Percentiles rank a stretch among this genome's conserved stretches.
phyloP scores from a whole-genome alignment of 2,329 filamentous ascomycete species.

The Penicillium thymicola region DNA sequence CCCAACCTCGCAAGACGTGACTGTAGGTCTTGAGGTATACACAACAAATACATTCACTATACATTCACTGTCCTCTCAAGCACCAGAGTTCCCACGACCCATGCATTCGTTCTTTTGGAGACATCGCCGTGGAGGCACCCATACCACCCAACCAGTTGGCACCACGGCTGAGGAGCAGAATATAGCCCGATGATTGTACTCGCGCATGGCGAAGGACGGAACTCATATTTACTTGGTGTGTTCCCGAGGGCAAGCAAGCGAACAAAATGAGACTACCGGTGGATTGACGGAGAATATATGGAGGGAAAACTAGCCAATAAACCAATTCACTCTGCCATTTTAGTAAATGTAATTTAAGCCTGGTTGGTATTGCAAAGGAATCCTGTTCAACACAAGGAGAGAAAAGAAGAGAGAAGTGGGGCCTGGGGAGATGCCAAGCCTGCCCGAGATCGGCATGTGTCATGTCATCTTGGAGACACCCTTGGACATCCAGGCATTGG shows the following conservation, averaged over 20 bases:
- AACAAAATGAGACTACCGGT: background rate
- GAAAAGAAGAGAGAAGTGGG: background rate
- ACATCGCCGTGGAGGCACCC: no score
- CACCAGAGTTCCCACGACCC: no score
- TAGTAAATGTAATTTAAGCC: background rate
- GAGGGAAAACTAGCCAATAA: background rate
- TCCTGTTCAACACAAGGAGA: background rate
- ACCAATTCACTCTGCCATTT: background rate
- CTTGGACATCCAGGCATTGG: no score
- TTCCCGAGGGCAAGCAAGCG: background rate
- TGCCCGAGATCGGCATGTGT: background rate
- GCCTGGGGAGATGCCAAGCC: background rate
- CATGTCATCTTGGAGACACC: background rate
- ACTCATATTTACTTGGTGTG: background rate
- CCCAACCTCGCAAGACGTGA: no score
- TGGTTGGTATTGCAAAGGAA: background rate
- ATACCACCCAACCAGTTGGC: no score
- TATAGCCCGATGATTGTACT: background rate
- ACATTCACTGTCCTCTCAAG: no score
- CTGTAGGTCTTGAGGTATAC: no score
- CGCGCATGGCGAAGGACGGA: background rate
- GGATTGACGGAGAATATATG: background rate
- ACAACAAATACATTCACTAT: no score
- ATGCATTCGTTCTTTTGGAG: no score
- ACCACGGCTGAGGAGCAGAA: background rate